A percentile compares a stretch with the other conserved stretches of the same genome.
phyloP scores from a whole-genome alignment of 352 stramenopile genomes.

The Phytophthora niederhauseri region DNA sequence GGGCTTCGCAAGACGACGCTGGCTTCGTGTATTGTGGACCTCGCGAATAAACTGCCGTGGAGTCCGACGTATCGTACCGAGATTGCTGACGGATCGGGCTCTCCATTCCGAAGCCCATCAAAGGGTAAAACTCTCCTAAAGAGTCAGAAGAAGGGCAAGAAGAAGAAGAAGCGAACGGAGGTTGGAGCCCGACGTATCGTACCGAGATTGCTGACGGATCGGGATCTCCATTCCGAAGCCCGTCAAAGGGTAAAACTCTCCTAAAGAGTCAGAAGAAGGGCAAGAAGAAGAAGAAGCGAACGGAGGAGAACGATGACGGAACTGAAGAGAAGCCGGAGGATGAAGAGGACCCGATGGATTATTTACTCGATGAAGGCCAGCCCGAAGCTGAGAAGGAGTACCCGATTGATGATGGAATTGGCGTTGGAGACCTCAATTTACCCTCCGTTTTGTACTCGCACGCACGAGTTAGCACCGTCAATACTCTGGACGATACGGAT shows the following conservation, averaged over 20 bases:
- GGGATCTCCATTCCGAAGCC: constrained; percentile 54
- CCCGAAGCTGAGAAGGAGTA: constrained; percentile 22
- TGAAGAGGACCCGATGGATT: constrained; percentile 17
- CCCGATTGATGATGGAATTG: constrained; percentile 56
- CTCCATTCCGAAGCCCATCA: constrained; percentile 57
- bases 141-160: constrained; percentile 3
- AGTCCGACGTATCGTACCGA: constrained; percentile 51
- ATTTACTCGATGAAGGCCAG: constrained; percentile 23
- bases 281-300: constrained; percentile 1
- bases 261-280: background rate
- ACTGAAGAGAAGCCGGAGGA: constrained; percentile 10
- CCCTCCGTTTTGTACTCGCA: constrained; percentile 34
- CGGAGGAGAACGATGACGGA: background rate
- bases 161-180: background rate
- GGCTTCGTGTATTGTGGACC: constrained; percentile 62
- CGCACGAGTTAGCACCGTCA: constrained; percentile 16
- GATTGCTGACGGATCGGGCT: constrained; percentile 16
- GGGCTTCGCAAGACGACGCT: constrained; percentile 60
- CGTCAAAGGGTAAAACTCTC: constrained; percentile 24
- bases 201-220: constrained; percentile 16
- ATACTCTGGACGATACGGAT: constrained; percentile 30
- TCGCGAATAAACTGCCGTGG: constrained; percentile 73
- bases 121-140: constrained; percentile 7
- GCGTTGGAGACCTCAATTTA: constrained; percentile 55
- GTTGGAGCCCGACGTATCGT: too few species aligned